A percentile compares a stretch with the other conserved stretches of the same genome.
Conservation (phyloP, 78 protist species). For the Chrysochromulina parva region DNA sequence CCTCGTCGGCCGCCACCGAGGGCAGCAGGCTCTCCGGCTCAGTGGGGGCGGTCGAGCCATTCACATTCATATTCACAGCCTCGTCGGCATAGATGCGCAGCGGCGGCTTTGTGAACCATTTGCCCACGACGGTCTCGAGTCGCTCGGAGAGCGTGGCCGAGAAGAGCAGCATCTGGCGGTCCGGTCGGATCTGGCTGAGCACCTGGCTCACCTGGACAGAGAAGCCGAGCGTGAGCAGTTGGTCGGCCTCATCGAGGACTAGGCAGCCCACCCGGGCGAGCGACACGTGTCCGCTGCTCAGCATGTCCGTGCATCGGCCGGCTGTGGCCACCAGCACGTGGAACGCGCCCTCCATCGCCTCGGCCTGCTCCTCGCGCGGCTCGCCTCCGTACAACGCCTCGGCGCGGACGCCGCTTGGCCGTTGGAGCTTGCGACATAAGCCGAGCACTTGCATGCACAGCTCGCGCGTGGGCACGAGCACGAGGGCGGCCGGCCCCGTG, state of each 20-base stretch:
- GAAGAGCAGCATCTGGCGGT: constrained; percentile 2
- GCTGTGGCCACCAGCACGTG: background rate
- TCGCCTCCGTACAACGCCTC: background rate
- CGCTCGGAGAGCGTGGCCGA: background rate
- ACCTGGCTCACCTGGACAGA: background rate
- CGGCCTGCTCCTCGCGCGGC: background rate
- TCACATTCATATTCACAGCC: background rate
- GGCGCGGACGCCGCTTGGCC: background rate
- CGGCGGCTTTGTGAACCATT: background rate
- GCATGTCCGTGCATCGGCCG: background rate
- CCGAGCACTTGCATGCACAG: background rate
- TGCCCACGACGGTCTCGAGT: background rate
- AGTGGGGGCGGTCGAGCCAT: too few species aligned
- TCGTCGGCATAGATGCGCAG: background rate
- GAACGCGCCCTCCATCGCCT: background rate
- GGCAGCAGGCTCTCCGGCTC: too few species aligned
- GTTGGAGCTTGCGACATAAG: background rate
- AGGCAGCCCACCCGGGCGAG: background rate
- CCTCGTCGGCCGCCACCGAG: too few species aligned
- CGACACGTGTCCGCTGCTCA: background rate
- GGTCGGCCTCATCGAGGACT: constrained; percentile 25
- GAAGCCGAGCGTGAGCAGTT: background rate
- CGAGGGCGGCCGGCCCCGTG: background rate
- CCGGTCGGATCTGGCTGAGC: background rate
- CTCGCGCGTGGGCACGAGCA: constrained; percentile 28